These are phyloP conservation scores for Candida tetrigidarum DNA, from an alignment of 1,139 yeast genomes.

Conservation along the genomic window DNA sequence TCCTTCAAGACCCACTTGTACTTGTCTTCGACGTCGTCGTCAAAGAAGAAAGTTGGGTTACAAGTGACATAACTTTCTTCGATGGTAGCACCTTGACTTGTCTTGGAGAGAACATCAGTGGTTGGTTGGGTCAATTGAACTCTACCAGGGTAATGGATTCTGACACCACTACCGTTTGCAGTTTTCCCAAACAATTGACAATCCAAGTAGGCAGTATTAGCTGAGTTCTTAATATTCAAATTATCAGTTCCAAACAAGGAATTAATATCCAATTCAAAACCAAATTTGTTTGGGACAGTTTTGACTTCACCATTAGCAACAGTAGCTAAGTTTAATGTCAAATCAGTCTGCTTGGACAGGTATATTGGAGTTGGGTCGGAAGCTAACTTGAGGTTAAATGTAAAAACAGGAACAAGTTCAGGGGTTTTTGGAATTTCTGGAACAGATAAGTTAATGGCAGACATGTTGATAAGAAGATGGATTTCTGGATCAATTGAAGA, in stretches of 20 bases:
- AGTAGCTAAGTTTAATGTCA: constrained; percentile 25
- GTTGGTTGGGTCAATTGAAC: constrained; percentile 38
- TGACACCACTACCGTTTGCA: constrained; percentile 42
- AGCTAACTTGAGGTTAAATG: constrained; percentile 29
- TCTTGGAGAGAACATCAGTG: constrained; percentile 35
- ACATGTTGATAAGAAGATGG: no score
- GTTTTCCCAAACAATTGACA: constrained; percentile 52
- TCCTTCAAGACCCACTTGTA: constrained; percentile 51
- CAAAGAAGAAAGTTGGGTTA: constrained; percentile 47
- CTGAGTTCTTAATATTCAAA: constrained; percentile 35
- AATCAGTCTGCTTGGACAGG: constrained; percentile 19
- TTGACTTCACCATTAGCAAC: constrained; percentile 31
- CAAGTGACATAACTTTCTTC: constrained; percentile 52
- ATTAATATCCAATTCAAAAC: constrained; percentile 31
- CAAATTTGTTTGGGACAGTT: constrained; percentile 33
- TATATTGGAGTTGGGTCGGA: constrained; percentile 21
- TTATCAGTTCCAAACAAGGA: constrained; percentile 50
- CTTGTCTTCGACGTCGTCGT: constrained; percentile 40
- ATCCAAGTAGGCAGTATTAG: constrained; percentile 44
- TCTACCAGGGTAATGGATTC: constrained; percentile 50
- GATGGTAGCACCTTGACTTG: constrained; percentile 34
- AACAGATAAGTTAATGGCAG: constrained; percentile 13
- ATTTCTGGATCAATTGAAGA: constrained; percentile 3
- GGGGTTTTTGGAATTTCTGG: constrained; percentile 23
- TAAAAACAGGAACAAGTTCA: constrained; percentile 34